Conservation (phyloP, 257 asterid species). For the Nicotiana paniculata region DNA sequence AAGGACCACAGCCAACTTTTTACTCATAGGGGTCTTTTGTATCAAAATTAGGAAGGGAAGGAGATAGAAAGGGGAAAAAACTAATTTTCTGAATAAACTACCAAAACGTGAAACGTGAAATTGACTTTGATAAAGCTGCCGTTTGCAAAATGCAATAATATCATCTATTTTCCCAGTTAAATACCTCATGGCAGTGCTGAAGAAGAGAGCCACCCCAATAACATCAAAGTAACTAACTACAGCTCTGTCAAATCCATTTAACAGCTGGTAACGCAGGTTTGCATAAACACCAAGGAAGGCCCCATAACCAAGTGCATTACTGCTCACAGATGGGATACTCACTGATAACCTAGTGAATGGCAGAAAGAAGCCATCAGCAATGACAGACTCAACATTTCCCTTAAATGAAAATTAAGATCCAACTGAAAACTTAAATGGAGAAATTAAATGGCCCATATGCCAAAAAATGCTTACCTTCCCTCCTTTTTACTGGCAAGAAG, state of each 20-base stretch:
- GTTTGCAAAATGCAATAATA: not conserved
- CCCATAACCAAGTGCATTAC: slow-evolving; percentile 94
- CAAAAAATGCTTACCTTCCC: slow-evolving; percentile 53
- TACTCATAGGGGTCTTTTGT: not conserved
- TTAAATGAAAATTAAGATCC: not conserved
- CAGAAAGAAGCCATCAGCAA: not conserved
- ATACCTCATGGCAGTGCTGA: slow-evolving; percentile 85
- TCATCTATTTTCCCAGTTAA: not conserved
- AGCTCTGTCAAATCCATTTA: slow-evolving; percentile 80
- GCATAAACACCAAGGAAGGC: slow-evolving; percentile 95
- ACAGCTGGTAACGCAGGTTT: slow-evolving; percentile 81
- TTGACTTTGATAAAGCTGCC: not conserved
- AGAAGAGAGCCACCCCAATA: slow-evolving; percentile 73
- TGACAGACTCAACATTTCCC: not conserved
- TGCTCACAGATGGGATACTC: slow-evolving; percentile 73
- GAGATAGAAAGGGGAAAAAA: not conserved
- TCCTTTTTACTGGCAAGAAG: slow-evolving; percentile 77
- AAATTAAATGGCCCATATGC: not conserved
- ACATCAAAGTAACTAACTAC: slow-evolving; percentile 75
- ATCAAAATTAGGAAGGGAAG: not conserved
- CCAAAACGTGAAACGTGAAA: not conserved
- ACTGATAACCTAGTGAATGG: slow-evolving; percentile 59
- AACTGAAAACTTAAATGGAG: not conserved
- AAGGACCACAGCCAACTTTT: not conserved
- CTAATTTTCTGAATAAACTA: not conserved